Conservation (phyloP, 2,329 filamentous ascomycete species). For the Stylonectria norvegica region DNA sequence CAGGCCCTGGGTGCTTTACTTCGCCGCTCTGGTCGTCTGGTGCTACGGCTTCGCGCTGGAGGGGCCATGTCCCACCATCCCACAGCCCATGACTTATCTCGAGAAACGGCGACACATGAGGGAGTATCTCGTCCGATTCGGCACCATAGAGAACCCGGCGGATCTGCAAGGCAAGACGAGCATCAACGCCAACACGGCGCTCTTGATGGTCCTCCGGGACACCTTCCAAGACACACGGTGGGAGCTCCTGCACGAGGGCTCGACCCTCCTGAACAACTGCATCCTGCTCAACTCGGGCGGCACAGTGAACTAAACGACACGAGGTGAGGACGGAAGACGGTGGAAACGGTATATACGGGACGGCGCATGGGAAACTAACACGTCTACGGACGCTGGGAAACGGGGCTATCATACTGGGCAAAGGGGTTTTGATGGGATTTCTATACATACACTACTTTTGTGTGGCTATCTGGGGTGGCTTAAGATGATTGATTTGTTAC, state of each 20-base stretch:
- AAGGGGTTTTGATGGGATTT: background rate
- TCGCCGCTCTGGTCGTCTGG: constrained; percentile 90
- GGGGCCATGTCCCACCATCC: constrained; percentile 60
- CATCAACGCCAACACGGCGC: constrained; percentile 76
- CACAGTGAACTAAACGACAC: constrained; percentile 20
- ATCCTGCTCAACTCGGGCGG: constrained; percentile 47
- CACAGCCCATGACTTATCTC: constrained; percentile 54
- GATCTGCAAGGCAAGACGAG: constrained; percentile 71
- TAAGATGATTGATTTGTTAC: constrained; percentile 12
- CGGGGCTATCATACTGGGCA: background rate
- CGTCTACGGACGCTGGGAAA: background rate
- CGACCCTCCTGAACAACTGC: constrained; percentile 75
- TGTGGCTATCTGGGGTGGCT: constrained; percentile 4
- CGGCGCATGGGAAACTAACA: background rate
- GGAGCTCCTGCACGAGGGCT: constrained; percentile 88
- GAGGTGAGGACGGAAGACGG: constrained; percentile 6
- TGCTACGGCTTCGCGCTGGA: constrained; percentile 90
- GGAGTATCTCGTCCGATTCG: constrained; percentile 69
- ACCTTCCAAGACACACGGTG: constrained; percentile 81
- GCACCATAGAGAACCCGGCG: constrained; percentile 68
- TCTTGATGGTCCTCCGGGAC: constrained; percentile 77
- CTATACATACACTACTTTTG: background rate
- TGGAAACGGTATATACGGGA: constrained; percentile 8
- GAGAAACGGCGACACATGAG: constrained; percentile 77
- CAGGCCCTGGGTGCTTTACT: constrained; percentile 92